Evolutionary conservation across 139 green algal genomes (phyloP), one percentile per base, ranked within the genome.

Genomic region (Chlorella vulgaris): DNA sequence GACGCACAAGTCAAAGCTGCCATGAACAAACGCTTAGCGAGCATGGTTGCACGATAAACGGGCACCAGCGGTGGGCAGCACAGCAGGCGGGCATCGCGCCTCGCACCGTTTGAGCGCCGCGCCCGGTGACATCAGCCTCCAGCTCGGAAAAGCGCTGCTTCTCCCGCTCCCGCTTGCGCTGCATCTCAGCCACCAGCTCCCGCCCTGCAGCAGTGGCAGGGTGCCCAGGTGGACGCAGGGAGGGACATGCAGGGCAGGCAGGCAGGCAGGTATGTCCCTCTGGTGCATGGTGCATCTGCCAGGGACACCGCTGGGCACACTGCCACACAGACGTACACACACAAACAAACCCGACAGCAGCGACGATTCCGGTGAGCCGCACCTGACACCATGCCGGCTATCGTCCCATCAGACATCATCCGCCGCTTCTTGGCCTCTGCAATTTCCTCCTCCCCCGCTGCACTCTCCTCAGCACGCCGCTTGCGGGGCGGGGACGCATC

Each of bases 341-440:
- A 55, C 13, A 55, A 10, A 55, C 47, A 55, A 15, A 15, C 13
- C 13, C 10, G 10, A 15, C 47, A 55, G 10, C 47, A 55, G 15
- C 13, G 13, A 24, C 47, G 47, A 55, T 55, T 15, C 10, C 47
- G 4, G 61, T 8, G n/a, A 31, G 21, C 50, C 87, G 39, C 31
- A 92, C 88, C 81, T 79, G 38, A 89, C 33, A 95, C 82, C 76
- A 95, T 86, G 22, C 91, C 91, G 22, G 89, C 83, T n/a, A 81
- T 42, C 1, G 86, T 93, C 51, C 91, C 91, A 68, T 94, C 91
- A 19, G 83, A 84, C 90, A 94, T 94, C 21, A 83, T 80, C 0
- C 33, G 70, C 13, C 60, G 71, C 50, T 40, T n/a, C 74, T 81
- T 85, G 36, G 58, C 80, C 36, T 55, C 70, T 21, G 50, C 82